Base-by-base conservation (phyloP, 2,329 filamentous ascomycete species). In the Colletotrichum limetticola region DNA sequence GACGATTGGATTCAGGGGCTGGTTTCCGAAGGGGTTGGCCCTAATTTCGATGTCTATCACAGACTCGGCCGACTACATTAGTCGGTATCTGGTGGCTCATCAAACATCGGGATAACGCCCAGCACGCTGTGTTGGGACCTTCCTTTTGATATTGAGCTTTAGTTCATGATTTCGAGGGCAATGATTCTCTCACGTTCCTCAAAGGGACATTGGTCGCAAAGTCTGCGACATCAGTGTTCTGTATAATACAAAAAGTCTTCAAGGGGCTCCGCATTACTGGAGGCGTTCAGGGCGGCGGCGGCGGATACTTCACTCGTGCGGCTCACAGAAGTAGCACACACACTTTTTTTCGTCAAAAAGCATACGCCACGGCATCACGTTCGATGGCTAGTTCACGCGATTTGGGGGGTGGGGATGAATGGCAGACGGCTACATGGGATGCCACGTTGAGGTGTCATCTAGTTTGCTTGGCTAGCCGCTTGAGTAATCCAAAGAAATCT, bases 11-110 rank as follows among this genome's bases (percentile, higher is more conserved):
- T 37, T 14, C 37, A 73, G 71, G 71, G 49, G 61, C 56, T 28
- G 67, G 71, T 32, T 71, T 71, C 67, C 71, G 70, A 32, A 64
- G 67, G 28, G 67, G 66, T 49, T 73, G 66, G 67, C 66, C 71
- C 35, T 71, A 42, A 32, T 4, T 14, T 22, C 49, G 52, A 63
- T 11, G n/a, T 26, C 35, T 32, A 14, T 26, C n/a, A 55, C 19
- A 16, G n/a, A 56, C 53, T 65, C 14, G 19, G 11, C 3, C 14
- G 32, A 30, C 26, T 24, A 16, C 52, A 26, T 2, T 28, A 26
- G 46, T 64, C 35, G 24, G 4, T 14, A 14, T 55, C n/a, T 16
- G n/a, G 22, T 24, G 49, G 30, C 53, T 24, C n/a, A n/a, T n/a
- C 32, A 24, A 64, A 32, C 46, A n/a, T 53, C 24, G 14, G 6